Base-by-base conservation (phyloP, 257 asterid genomes). In the Nicotiana undulata region DNA sequence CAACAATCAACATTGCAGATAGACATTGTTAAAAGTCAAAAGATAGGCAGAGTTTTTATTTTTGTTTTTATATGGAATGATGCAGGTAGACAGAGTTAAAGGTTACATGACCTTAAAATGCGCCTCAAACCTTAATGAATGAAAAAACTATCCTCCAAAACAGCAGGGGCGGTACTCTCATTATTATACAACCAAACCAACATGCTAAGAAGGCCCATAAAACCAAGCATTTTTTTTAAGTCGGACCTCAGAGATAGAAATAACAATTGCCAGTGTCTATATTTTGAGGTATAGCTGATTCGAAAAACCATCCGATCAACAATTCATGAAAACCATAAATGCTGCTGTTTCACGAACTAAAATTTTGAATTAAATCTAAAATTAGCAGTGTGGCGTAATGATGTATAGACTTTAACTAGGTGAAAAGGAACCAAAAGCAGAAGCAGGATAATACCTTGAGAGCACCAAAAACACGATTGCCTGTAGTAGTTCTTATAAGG, bases 381-480 rank as follows among this genome's bases (percentile, higher is more conserved):
- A 49, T 26, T 24, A 22, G 37, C 20, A 6, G 1, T 12, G 34
- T 44, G 58, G 76, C 4, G 6, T 16, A 5, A 4, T 12, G 56
- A 11, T 3, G 11, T 11, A 4, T 37, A 68, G 76, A 20, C 56
- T 22, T 44, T 1, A 70, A 22, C 40, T 46, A 16, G 20, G 60
- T 6, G 34, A 12, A 2, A 72, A 72, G 6, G 24, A 46, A 24
- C 40, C 22, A 11, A 24, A 17, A 46, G 60, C 44, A 15, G 13
- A 72, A 16, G 22, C 9, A 15, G 60, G 15, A 37, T 16, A 0
- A 16, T 83, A 95, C 97, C 97, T 92, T 92, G 44, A 95, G 98
- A 6, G 97, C 98, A 81, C 98, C 99, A 80, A 93, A 93, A 49
- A 95, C 91, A 32, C 97, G 93, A 81, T 95, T 93, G 2, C 99